Percentiles rank a stretch among this genome's conserved stretches.
Conservation (phyloP, 2,329 filamentous ascomycete species). For the Colletotrichum sp. region DNA sequence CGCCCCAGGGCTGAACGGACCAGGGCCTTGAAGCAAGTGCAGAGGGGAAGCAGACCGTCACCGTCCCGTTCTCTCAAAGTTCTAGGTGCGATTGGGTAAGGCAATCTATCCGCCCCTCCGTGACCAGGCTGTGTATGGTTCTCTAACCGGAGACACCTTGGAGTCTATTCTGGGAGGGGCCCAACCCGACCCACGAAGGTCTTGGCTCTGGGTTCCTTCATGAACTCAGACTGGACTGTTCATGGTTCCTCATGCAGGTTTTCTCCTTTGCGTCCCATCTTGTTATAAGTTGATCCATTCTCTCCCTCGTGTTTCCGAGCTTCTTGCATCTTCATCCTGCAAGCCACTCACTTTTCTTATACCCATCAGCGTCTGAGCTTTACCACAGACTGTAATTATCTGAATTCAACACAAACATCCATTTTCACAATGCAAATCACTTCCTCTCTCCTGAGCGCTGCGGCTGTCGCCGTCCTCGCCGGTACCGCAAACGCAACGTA, state of each 20-base stretch:
- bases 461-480: neutral
- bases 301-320: neutral
- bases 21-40: neutral
- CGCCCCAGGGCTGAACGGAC: slow-evolving; percentile 12
- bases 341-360: neutral
- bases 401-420: neutral
- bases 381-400: neutral
- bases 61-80: slow-evolving; percentile 11
- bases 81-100: neutral
- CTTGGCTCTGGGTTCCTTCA: slow-evolving; percentile 8
- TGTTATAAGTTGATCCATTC: neutral
- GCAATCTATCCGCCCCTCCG: neutral
- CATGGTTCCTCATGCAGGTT: neutral
- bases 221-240: neutral
- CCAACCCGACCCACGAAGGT: neutral
- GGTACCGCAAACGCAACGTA: slow-evolving; percentile 10
- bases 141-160: neutral
- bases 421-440: neutral
- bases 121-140: neutral
- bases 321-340: neutral
- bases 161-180: slow-evolving; percentile 12
- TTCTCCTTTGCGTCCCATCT: slow-evolving; percentile 3
- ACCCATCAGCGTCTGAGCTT: neutral
- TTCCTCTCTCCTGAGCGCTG: neutral
- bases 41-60: neutral